A percentile compares a stretch with the other conserved stretches of the same genome.
Evolutionary conservation across 129 eudicot species (phyloP).

Genomic region (Flaveria sonorensis): DNA sequence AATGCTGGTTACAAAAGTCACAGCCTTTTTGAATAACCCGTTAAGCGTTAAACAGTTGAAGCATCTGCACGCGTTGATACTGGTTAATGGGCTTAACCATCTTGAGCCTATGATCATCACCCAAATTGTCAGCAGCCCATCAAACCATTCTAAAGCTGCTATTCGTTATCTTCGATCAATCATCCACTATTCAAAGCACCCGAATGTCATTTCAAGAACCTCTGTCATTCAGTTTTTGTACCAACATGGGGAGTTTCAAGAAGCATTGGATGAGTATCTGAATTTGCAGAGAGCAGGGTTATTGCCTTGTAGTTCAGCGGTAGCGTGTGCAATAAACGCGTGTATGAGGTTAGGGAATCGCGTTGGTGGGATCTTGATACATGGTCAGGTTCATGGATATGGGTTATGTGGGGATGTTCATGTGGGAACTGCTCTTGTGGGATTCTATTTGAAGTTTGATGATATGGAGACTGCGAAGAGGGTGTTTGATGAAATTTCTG

Average conservation of each 20-base stretch:
- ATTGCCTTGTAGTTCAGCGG: no score
- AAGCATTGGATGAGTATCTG: constrained; percentile 24
- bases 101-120: constrained; percentile 32
- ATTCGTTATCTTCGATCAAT: constrained; percentile 25
- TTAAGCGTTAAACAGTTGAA: constrained; percentile 31
- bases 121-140: constrained; percentile 21
- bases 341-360: no score
- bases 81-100: constrained; percentile 33
- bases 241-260: constrained; percentile 26
- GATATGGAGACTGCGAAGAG: constrained; percentile 20
- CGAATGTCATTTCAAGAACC: constrained; percentile 22
- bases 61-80: constrained; percentile 30
- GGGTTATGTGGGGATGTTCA: constrained; percentile 41
- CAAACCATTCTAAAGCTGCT: not conserved
- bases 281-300: constrained; percentile 1
- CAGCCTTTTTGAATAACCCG: constrained; percentile 16
- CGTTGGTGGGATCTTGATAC: constrained; percentile 1
- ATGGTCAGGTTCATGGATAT: constrained; percentile 41
- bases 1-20: constrained; percentile 32
- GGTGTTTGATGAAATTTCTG: constrained; percentile 41
- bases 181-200: constrained; percentile 16
- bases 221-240: constrained; percentile 28
- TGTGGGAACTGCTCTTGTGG: constrained; percentile 46
- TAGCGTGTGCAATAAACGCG: no score
- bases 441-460: not conserved